Evolutionary conservation across 192 early-diverging fungal genomes (phyloP).

Genomic region (Neocallimastix lanati): DNA sequence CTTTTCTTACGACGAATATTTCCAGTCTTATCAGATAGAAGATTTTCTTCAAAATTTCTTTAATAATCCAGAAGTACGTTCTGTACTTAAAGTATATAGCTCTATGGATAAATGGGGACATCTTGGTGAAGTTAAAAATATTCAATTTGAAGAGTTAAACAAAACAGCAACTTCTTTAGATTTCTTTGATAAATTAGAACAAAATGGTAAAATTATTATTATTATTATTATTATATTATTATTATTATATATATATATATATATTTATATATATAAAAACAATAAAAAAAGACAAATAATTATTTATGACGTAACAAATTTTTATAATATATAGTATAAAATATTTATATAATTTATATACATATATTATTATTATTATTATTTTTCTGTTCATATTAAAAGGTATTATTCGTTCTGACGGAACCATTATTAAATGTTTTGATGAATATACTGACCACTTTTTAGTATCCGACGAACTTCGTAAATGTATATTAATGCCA

Average conservation of each 20-base stretch:
- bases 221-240: no score
- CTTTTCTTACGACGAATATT: neutral
- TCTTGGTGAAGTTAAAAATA: neutral
- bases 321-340: no score
- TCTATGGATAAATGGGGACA: neutral
- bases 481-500: constrained; percentile 18
- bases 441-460: constrained; percentile 18
- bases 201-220: neutral
- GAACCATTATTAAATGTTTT: constrained; percentile 25
- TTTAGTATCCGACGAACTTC: constrained; percentile 26
- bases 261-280: no score
- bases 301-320: no score
- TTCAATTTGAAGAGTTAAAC: neutral
- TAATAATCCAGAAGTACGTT: neutral
- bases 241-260: no score
- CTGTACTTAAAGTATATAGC: neutral
- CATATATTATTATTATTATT: no score
- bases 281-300: no score
- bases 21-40: neutral
- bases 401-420: constrained; percentile 16
- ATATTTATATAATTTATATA: no score
- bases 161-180: neutral
- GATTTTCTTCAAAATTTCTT: neutral
- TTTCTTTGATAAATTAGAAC: neutral
- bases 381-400: neutral